Evolutionary conservation across 768 basidiomycete species (phyloP).

Genomic region (Naganishia friedmannii): DNA sequence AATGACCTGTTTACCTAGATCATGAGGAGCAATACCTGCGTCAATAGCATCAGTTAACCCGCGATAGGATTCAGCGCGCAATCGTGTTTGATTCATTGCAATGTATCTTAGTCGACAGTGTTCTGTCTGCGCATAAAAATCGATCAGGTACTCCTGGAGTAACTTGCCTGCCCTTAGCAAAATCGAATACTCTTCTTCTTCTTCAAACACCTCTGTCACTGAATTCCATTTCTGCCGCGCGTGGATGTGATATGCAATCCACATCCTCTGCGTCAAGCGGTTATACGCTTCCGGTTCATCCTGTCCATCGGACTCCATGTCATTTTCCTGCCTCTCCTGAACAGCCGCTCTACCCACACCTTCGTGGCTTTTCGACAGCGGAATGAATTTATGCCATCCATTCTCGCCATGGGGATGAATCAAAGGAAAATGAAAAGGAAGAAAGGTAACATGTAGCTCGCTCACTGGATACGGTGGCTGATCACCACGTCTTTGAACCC

Average conservation of each 20-base stretch:
- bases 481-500: constrained; percentile 34
- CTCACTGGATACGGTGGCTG: constrained; percentile 46
- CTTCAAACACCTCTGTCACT: constrained; percentile 21
- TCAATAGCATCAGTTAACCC: constrained; percentile 27
- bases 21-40: background rate
- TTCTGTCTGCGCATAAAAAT: constrained; percentile 57
- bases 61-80: constrained; percentile 52
- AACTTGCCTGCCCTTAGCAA: constrained; percentile 54
- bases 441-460: constrained; percentile 53
- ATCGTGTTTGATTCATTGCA: constrained; percentile 13
- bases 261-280: constrained; percentile 6
- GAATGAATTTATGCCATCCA: constrained; percentile 5
- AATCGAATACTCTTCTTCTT: too few species aligned
- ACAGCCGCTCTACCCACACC: constrained; percentile 41
- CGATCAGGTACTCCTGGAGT: constrained; percentile 57
- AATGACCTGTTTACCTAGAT: constrained; percentile 25
- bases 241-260: constrained; percentile 50
- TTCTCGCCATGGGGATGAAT: constrained; percentile 52
- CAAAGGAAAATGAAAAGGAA: constrained; percentile 55
- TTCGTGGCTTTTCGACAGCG: background rate
- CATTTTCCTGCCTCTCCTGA: constrained; percentile 52
- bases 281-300: background rate
- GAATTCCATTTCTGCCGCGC: constrained; percentile 26
- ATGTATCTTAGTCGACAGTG: constrained; percentile 54
- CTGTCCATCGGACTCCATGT: constrained; percentile 24